Base-by-base conservation (phyloP, 1,284 basidiomycete species). In the Irpex lacteus region DNA sequence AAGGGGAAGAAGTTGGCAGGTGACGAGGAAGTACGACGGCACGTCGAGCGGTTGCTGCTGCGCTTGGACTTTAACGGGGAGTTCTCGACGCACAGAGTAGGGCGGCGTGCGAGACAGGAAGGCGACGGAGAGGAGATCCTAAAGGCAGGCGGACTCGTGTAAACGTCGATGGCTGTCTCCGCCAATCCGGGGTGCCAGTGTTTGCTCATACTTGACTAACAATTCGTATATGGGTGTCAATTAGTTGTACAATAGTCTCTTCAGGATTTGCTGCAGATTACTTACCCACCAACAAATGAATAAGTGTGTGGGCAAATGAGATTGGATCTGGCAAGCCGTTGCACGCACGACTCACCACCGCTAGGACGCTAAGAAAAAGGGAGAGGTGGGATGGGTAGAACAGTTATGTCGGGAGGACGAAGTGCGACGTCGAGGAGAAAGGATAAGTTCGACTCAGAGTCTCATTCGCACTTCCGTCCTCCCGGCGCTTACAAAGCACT, bases 41-140 rank as follows among this genome's bases (percentile, higher is more conserved):
- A 94, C 73, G 82, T 95, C 15, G 95, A 97, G 74, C 84, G 94
- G 55, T 73, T 97, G 60, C 75, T 96, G 57, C 78, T 96, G 55
- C 82, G 94, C 40, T 76, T 97, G 26, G 95, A 97, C 75, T 94
- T 95, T 74, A 95, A 94, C 70, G 91, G 90, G 3, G 86, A 84
- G 57, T 86, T 94, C 71, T 93, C 90, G 15, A 84, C 80, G 55
- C 83, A 83, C 66, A 73, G 71, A 7, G 71, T 76, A 49, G 71
- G 71, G 53, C 70, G 72, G 59, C 66, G 60, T 38, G 63, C 65
- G 67, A 70, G 60, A 68, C 67, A 57, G 66, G 67, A 60, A 64
- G 70, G 67, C 60, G 69, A 67, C 60, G 78, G 67, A 26, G 73
- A 72, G 65, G 80, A 84, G 67, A 86, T 88, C 62, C 75, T 88